Conservation (phyloP, 345 rosid species). For the Eucalyptus tenuipes region DNA sequence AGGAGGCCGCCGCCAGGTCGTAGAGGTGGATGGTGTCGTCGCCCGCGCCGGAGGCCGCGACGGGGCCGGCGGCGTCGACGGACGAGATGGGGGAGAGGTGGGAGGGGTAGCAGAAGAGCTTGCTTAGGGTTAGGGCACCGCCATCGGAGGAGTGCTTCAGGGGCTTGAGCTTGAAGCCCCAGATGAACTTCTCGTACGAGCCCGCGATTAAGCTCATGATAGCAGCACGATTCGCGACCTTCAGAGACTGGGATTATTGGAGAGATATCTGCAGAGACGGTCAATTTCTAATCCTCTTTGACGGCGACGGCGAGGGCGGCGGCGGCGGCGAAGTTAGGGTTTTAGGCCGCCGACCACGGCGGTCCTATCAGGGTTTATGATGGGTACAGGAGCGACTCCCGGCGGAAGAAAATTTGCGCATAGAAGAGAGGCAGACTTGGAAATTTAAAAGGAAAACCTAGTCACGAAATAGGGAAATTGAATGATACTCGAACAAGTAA, state of each 20-base stretch:
- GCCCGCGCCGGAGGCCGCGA: constrained; percentile 73
- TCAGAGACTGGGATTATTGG: background rate
- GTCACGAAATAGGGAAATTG: background rate
- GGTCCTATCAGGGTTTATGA: background rate
- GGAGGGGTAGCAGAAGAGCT: constrained; percentile 83
- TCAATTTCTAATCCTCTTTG: background rate
- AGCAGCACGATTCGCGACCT: background rate
- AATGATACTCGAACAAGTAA: background rate
- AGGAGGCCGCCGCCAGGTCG: constrained; percentile 69
- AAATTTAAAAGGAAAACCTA: background rate
- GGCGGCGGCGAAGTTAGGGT: background rate
- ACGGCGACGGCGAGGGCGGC: background rate
- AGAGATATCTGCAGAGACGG: background rate
- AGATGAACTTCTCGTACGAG: constrained; percentile 78
- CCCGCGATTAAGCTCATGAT: constrained; percentile 76
- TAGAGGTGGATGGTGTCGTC: constrained; percentile 83
- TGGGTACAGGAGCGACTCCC: background rate
- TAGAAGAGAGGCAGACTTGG: background rate
- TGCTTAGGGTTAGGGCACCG: constrained; percentile 40
- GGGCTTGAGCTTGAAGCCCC: constrained; percentile 83
- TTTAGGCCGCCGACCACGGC: background rate
- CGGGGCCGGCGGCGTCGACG: constrained; percentile 68
- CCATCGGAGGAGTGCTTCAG: background rate
- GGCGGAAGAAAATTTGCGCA: background rate
- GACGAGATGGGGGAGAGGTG: constrained; percentile 74